phyloP scores from a whole-genome alignment of 2,329 filamentous ascomycete species.

The Cytospora chrysosperma region DNA sequence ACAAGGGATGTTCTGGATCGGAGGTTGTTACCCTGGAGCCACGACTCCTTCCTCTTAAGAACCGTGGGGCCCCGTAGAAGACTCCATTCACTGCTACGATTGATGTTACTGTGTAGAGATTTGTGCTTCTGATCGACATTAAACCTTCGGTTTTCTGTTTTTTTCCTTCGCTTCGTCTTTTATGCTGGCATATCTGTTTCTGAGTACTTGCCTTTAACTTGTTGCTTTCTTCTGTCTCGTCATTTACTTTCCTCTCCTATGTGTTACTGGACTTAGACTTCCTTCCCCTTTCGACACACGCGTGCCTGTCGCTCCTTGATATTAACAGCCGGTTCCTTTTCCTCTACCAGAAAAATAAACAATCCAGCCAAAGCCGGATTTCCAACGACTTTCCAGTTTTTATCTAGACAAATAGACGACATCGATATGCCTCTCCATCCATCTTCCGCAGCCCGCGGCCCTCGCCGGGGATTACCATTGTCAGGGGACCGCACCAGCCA shows the following conservation, averaged over 20 bases:
- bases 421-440: slow-evolving; percentile 22
- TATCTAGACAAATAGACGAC: not conserved
- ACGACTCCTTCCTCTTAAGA: not conserved
- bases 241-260: not conserved
- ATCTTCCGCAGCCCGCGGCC: not conserved
- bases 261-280: not conserved
- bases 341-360: not conserved
- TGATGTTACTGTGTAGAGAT: not conserved
- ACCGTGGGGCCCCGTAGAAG: not conserved
- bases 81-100: not conserved
- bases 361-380: too few species aligned
- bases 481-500: slow-evolving; percentile 19
- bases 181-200: slow-evolving; percentile 3
- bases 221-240: not conserved
- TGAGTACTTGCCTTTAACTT: not conserved
- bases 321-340: not conserved
- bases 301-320: not conserved
- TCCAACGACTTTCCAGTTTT: too few species aligned
- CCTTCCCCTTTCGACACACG: not conserved
- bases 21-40: not conserved
- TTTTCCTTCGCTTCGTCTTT: not conserved
- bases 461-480: slow-evolving; percentile 3
- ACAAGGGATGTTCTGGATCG: not conserved
- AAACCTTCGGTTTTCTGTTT: not conserved
- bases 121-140: not conserved